phyloP scores from a whole-genome alignment of 2,329 filamentous ascomycete species.

The Onygenales sp. region DNA sequence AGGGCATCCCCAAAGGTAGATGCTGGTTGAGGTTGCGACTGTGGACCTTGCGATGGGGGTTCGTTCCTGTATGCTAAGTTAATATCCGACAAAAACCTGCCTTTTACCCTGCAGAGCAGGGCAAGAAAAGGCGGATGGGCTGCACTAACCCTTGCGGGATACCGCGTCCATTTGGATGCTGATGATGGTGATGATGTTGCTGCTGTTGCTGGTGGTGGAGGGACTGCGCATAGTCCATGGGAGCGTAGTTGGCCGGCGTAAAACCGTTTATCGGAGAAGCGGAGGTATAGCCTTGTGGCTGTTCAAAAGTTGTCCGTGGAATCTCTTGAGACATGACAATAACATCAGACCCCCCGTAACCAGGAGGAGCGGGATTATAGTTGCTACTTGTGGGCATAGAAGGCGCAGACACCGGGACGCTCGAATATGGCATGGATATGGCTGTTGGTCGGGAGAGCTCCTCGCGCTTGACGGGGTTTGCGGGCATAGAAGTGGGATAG shows the following conservation, averaged over 20 bases:
- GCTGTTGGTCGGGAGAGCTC: slow-evolving; percentile 44
- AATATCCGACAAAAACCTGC: background rate
- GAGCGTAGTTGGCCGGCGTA: slow-evolving; percentile 64
- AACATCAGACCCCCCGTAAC: slow-evolving; percentile 54
- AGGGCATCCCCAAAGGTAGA: slow-evolving; percentile 79
- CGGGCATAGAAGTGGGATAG: slow-evolving; percentile 49
- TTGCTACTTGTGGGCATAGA: slow-evolving; percentile 61
- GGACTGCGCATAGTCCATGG: slow-evolving; percentile 63
- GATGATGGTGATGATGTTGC: slow-evolving; percentile 47
- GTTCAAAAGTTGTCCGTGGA: slow-evolving; percentile 63
- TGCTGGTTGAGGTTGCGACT: slow-evolving; percentile 38
- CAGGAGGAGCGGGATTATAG: slow-evolving; percentile 46
- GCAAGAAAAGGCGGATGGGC: background rate
- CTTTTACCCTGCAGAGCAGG: background rate
- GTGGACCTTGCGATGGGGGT: slow-evolving; percentile 40
- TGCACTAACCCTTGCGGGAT: slow-evolving; percentile 77
- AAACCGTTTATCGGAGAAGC: slow-evolving; percentile 60
- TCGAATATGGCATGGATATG: slow-evolving; percentile 61
- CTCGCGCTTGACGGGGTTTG: slow-evolving; percentile 52
- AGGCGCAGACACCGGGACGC: slow-evolving; percentile 62
- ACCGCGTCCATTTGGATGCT: slow-evolving; percentile 50
- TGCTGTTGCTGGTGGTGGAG: slow-evolving; percentile 39
- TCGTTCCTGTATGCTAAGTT: slow-evolving; percentile 18
- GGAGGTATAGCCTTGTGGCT: slow-evolving; percentile 57
- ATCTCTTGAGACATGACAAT: slow-evolving; percentile 68